Evolutionary conservation across 441 rosid species (phyloP), one percentile per base, ranked within the genome.

Genomic region (Bruguiera hainesii): DNA sequence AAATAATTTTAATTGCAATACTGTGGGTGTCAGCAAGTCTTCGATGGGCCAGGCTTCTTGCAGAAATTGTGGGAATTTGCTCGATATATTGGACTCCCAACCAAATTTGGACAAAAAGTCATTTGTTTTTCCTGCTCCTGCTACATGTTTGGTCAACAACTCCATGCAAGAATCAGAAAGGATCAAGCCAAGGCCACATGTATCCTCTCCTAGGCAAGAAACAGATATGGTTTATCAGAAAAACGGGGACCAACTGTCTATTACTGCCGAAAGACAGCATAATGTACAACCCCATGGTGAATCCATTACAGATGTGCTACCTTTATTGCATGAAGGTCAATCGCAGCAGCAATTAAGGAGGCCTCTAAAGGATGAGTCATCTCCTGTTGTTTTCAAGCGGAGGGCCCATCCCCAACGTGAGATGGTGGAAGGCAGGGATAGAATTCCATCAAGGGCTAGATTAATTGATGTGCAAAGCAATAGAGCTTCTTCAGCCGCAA

Each of bases 41-140:
- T 60, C 37, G 31, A 61, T 33, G 65, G 84, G 78, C 33, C 80
- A 73, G 35, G 56, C 81, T 68, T 84, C 95, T 66, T 89, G 91
- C 81, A 80, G 73, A 69, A 80, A 84, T 15, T 91, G 89, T 74
- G 88, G 93, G 65, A 85, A 84, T 61, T 62, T 88, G 75, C 72
- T 85, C 58, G 87, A 87, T 67, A 78, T 66, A 15, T 66, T 71
- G 65, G 82, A 72, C 72, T 73, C 70, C 13, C 42, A 69, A 68
- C 70, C 73, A 39, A 57, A 68, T 61, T 30, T 65, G 56, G 78
- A 74, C 50, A 75, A 81, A 21, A 76, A 59, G 60, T 58, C 55
- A 30, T 69, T 61, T 53, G 71, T 23, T 74, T 72, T 51, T 69
- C 61, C 73, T 1, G 63, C 76, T 39, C 61, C 74, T 63, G 50